Base-by-base conservation (phyloP, 805 yeast species). In the Saturnispora gosingensis region DNA sequence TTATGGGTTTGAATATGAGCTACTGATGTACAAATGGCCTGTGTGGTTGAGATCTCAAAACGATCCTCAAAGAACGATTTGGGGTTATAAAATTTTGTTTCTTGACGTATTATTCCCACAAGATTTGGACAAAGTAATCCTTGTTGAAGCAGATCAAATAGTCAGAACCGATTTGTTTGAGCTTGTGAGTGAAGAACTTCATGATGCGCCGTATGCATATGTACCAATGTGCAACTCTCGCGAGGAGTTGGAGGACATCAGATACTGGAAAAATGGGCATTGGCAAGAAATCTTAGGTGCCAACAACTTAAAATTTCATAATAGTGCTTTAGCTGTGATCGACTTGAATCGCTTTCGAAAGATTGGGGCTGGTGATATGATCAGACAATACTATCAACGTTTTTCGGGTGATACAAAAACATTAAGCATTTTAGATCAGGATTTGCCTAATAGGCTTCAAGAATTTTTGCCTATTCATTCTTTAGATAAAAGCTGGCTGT, bases 211-310 rank as follows among this genome's bases (percentile, higher is more conserved):
- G 2, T 90, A 90, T 62, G 96, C 90, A 1, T 88, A 77, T 63
- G 79, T 88, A 0, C 96, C 95, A 39, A 85, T 83, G 97, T 82
- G 90, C 57, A 91, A 86, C 48, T 82, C 89, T 0, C 71, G 91
- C 47, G 66, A 67, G 25, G 95, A 85, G 58, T 84, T 83, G 83
- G 91, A 85, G 62, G 95, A 91, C 0, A 87, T 75, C 65, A 66
- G 93, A 56, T 93, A 91, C 68, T 93, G 98, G 99, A 84, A 88
- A 60, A 78, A 80, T 55, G 98, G 97, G 0, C 91, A 88, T 66
- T 91, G 99, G 99, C 70, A 78, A 53, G 72, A 74, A 3, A 73
- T 75, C 25, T 69, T 91, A 43, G 72, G 72, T 11, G 78, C 76
- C 36, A 75, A 80, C 35, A 75, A 80, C 40, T 69, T 72, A 34